Base-by-base conservation (phyloP, 2,329 filamentous ascomycete genomes). In the Balansia obtecta region DNA sequence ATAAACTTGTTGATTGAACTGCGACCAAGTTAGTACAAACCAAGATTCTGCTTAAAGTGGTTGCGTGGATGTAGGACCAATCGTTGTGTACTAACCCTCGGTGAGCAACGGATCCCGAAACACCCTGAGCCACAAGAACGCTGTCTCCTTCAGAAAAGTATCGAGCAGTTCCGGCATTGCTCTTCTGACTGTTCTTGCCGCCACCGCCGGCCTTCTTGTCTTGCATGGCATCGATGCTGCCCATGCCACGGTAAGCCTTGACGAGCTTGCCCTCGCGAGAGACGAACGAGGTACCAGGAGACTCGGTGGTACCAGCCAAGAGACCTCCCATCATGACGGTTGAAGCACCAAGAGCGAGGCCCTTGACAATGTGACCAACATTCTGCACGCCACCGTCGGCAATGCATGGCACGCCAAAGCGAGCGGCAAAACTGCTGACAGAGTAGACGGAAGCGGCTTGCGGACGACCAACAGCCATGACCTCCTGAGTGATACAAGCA, bases 321-420 rank as follows among this genome's bases (percentile, higher is more conserved):
- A 98, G 83, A 72, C 93, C 94, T 62, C 93, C 93, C 93, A 98
- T 98, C 93, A 98, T 98, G 67, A 98, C 85, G 38, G 90, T 94
- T 44, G 87, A 88, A 52, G 93, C 93, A 59, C 93, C 93, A 56
- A 98, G 83, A 45, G 93, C 85, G 57, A 98, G 83, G 66, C 90
- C 91, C 79, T 98, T 98, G 70, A 98, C 93, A 58, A 98, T 96
- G 75, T 98, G 94, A 50, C 93, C 93, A 58, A 98, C 87, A 65
- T 98, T 98, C 71, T 98, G 93, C 60, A 98, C 86, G 71, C 93
- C 93, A 61, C 93, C 93, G 62, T 98, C 93, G 53, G 93, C 93
- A 65, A 98, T 97, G 72, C 91, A 97, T 52, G 93, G 93, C 58
- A 98, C 90, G 55, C 94, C 93, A 63, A 98, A 98, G 58, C 83